Conservation (phyloP, 2,329 filamentous ascomycete species). For the Metarhizium anisopliae region DNA sequence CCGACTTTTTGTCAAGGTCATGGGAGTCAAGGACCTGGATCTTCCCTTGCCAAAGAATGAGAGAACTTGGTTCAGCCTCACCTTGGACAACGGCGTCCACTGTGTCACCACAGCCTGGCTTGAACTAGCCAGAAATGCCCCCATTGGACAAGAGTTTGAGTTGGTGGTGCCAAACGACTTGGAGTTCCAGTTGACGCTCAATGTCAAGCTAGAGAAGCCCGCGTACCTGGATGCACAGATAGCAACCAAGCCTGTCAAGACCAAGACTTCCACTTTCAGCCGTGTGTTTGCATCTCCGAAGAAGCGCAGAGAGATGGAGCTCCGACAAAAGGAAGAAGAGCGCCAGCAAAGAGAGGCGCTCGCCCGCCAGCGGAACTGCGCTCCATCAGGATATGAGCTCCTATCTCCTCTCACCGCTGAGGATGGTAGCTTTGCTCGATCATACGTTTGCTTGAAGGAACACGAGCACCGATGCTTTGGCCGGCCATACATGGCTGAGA, state of each 20-base stretch:
- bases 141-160: conserved; percentile 97
- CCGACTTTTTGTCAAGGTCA: conserved; percentile 94
- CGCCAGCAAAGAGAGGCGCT: conserved; percentile 55
- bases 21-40: conserved; percentile 92
- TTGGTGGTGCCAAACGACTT: conserved; percentile 93
- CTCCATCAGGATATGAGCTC: conserved; percentile 75
- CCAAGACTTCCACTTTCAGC: conserved; percentile 83
- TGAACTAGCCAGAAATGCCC: conserved; percentile 82
- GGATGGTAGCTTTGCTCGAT: conserved; percentile 88
- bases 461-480: conserved; percentile 85
- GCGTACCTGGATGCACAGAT: conserved; percentile 49
- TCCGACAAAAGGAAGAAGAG: conserved; percentile 73
- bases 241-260: conserved; percentile 49
- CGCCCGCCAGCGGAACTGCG: conserved; percentile 50
- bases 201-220: conserved; percentile 85
- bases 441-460: conserved; percentile 89
- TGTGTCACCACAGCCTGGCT: conserved; percentile 96
- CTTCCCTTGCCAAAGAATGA: conserved; percentile 85
- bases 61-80: conserved; percentile 88
- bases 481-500: conserved; percentile 76
- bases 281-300: conserved; percentile 89
- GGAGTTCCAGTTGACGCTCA: conserved; percentile 96
- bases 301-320: conserved; percentile 91
- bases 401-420: conserved; percentile 78
- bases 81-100: conserved; percentile 95